phyloP scores from a whole-genome alignment of 2,329 filamentous ascomycete species.

The Hymenoscyphus infarciens region DNA sequence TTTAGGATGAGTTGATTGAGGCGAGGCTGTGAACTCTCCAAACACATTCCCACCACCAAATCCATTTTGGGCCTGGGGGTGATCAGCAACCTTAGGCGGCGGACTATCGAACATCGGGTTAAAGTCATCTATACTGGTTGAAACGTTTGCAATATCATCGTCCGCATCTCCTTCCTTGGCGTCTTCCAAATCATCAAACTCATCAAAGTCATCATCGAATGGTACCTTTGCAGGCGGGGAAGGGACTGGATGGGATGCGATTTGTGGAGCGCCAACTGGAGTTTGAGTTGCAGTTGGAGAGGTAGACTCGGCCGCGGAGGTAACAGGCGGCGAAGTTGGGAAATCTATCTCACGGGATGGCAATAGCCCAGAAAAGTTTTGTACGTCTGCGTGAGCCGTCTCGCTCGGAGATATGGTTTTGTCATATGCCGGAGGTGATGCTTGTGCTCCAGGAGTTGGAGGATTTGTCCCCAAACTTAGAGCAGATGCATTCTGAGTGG shows the following conservation, averaged over 20 bases:
- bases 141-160: constrained; percentile 75
- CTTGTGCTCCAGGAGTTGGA: constrained; percentile 51
- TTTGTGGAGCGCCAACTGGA: constrained; percentile 26
- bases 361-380: constrained; percentile 52
- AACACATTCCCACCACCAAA: constrained; percentile 30
- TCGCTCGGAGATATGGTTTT: constrained; percentile 39
- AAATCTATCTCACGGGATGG: constrained; percentile 47
- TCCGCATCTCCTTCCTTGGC: constrained; percentile 77
- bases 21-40: constrained; percentile 47
- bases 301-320: constrained; percentile 28
- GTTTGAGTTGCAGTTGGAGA: constrained; percentile 30
- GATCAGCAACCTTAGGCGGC: constrained; percentile 31
- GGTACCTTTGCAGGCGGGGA: constrained; percentile 45
- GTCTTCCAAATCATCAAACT: constrained; percentile 79
- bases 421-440: constrained; percentile 55
- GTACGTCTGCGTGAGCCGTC: constrained; percentile 45
- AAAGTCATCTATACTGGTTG: constrained; percentile 60
- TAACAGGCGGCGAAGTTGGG: constrained; percentile 38
- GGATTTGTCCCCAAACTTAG: constrained; percentile 37
- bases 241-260: constrained; percentile 34
- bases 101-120: constrained; percentile 75
- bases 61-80: constrained; percentile 26
- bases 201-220: constrained; percentile 76
- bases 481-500: constrained; percentile 29
- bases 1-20: constrained; percentile 36